A percentile compares a stretch with the other conserved stretches of the same genome.
These are phyloP conservation scores for Aspergillus fumigatus DNA, from an alignment of 2,329 filamentous ascomycete species.

Conservation along the genomic window DNA sequence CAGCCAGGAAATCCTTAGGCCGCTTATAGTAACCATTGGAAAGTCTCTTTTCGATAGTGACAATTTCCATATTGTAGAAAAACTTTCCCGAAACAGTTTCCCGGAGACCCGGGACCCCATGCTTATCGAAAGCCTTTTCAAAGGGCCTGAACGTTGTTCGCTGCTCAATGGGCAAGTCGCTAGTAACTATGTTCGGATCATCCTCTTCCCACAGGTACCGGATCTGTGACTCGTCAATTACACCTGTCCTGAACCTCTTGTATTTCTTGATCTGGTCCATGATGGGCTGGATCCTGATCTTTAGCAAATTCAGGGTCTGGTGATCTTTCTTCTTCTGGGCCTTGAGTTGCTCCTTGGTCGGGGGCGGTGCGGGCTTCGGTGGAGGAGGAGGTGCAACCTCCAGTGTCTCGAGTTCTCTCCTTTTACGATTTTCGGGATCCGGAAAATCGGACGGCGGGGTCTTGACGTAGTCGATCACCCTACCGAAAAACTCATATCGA, in stretches of 20 bases:
- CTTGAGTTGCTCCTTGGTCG: slow-evolving; percentile 75
- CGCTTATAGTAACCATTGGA: slow-evolving; percentile 95
- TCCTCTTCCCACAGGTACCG: slow-evolving; percentile 80
- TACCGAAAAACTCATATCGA: slow-evolving; percentile 75
- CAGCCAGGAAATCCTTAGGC: slow-evolving; percentile 80
- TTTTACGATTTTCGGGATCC: slow-evolving; percentile 79
- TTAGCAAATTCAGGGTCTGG: slow-evolving; percentile 77
- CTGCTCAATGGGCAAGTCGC: slow-evolving; percentile 55
- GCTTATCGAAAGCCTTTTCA: slow-evolving; percentile 72
- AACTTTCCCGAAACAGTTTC: slow-evolving; percentile 76
- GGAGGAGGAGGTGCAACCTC: slow-evolving; percentile 69
- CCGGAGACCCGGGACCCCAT: slow-evolving; percentile 70
- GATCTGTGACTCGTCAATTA: slow-evolving; percentile 69
- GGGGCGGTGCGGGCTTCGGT: slow-evolving; percentile 55
- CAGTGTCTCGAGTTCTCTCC: slow-evolving; percentile 72
- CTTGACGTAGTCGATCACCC: slow-evolving; percentile 69
- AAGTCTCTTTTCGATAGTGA: slow-evolving; percentile 90
- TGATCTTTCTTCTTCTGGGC: slow-evolving; percentile 77
- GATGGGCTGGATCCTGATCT: slow-evolving; percentile 83
- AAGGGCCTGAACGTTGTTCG: slow-evolving; percentile 66
- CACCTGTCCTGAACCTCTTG: slow-evolving; percentile 77
- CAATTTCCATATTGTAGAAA: slow-evolving; percentile 91
- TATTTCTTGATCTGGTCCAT: slow-evolving; percentile 98
- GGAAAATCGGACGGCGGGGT: slow-evolving; percentile 83
- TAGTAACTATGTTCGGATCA: slow-evolving; percentile 62